Evolutionary conservation across 2,329 filamentous ascomycete species (phyloP).

Genomic region (Calonectria hongkongensis): DNA sequence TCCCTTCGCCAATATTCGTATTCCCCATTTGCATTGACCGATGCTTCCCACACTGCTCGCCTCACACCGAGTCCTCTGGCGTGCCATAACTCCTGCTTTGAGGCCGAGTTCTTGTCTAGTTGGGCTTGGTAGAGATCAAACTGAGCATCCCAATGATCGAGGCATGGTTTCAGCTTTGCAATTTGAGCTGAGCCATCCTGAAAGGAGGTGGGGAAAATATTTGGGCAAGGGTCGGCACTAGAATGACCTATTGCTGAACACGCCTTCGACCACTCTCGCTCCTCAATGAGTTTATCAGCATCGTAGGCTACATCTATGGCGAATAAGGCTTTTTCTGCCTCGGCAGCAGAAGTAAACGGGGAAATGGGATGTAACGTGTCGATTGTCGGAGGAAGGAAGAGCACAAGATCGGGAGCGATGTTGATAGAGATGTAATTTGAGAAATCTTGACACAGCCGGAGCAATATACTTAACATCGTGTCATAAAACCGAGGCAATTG

Average conservation of each 20-base stretch:
- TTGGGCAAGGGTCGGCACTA: background rate
- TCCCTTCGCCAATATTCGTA: background rate
- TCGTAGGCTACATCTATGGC: background rate
- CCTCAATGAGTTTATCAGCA: background rate
- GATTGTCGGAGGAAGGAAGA: background rate
- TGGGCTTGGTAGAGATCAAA: conserved; percentile 6
- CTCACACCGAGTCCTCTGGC: background rate
- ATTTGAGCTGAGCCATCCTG: background rate
- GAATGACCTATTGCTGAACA: no score
- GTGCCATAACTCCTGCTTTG: background rate
- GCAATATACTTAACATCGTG: background rate
- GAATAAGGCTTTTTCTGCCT: background rate
- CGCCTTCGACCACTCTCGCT: background rate
- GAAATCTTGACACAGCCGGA: background rate
- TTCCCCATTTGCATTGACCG: background rate
- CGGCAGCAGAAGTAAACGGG: background rate
- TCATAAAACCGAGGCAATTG: background rate
- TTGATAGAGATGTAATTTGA: conserved; percentile 6
- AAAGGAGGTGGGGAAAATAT: background rate
- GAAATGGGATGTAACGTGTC: background rate
- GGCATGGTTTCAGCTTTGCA: background rate
- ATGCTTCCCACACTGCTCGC: background rate
- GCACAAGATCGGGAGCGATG: background rate
- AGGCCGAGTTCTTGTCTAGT: background rate
- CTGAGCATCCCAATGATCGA: background rate